phyloP scores from a whole-genome alignment of 768 basidiomycete species.

The Termitomyces sp. region DNA sequence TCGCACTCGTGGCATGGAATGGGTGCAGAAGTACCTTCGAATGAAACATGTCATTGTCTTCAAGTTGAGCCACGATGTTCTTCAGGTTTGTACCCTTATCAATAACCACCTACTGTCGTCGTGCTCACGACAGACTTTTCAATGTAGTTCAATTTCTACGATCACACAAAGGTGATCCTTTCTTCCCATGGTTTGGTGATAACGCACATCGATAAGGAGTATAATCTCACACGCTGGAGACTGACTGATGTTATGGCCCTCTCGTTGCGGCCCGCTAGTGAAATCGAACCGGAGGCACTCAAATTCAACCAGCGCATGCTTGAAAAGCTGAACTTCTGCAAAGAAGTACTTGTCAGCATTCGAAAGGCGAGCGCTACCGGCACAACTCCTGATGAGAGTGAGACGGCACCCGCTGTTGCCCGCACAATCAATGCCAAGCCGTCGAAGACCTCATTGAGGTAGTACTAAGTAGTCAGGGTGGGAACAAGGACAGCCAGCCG shows the following conservation, averaged over 20 bases:
- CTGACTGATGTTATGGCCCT: slow-evolving; percentile 66
- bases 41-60: slow-evolving; percentile 98
- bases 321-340: slow-evolving; percentile 82
- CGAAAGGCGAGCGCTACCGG: slow-evolving; percentile 48
- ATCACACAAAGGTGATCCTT: slow-evolving; percentile 92
- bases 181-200: slow-evolving; percentile 74
- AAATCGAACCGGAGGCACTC: slow-evolving; percentile 45
- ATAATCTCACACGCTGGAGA: slow-evolving; percentile 68
- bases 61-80: slow-evolving; percentile 88
- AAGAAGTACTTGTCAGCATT: slow-evolving; percentile 75
- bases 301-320: slow-evolving; percentile 62
- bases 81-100: slow-evolving; percentile 66
- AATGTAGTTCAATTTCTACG: slow-evolving; percentile 93
- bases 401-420: background rate
- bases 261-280: slow-evolving; percentile 30
- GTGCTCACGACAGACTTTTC: background rate
- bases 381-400: slow-evolving; percentile 20
- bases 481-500: background rate
- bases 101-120: background rate
- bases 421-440: slow-evolving; percentile 7
- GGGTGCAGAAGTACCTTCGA: slow-evolving; percentile 90
- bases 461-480: background rate
- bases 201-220: slow-evolving; percentile 89
- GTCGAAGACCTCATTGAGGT: slow-evolving; percentile 15
- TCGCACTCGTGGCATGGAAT: slow-evolving; percentile 83